Evolutionary conservation across 495 filamentous ascomycete species (phyloP), one percentile per base, ranked within the genome.

Genomic region (Pyrenula aspistea): DNA sequence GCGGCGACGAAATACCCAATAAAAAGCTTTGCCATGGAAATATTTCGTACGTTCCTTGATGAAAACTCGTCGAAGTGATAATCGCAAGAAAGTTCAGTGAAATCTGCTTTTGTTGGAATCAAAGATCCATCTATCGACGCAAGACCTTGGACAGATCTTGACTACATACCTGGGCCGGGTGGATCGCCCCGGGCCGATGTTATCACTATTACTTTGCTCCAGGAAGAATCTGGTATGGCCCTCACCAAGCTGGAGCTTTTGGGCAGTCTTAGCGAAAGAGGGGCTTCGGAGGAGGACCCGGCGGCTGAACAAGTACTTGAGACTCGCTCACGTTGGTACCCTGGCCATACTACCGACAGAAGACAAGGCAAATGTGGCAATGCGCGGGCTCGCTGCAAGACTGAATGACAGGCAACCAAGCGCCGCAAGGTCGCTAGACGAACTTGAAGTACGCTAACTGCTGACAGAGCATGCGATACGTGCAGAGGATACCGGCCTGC

Each of bases 1-100:
- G 21, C 12, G n/a, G 58, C 53, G 56, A 53, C 49, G 49, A 70
- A 84, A 73, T 78, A 94, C 90, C 90, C 90, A 65, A 95, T 86
- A 68, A 94, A 95, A 56, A 95, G 77, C 69, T 95, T 95, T 24
- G 89, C 80, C 90, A 95, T 95, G 55, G 61, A n/a, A n/a, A n/a
- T n/a, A n/a, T n/a, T n/a, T n/a, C n/a, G n/a, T n/a, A n/a, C n/a
- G n/a, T n/a, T n/a, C n/a, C n/a, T n/a, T n/a, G n/a, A n/a, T n/a
- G n/a, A n/a, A n/a, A n/a, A n/a, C n/a, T n/a, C n/a, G n/a, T n/a
- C n/a, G n/a, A n/a, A n/a, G n/a, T n/a, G n/a, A n/a, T n/a, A n/a
- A n/a, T n/a, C n/a, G n/a, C n/a, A n/a, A n/a, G n/a, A n/a, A n/a
- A n/a, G n/a, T n/a, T n/a, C n/a, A n/a, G n/a, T n/a, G n/a, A n/a